Percentiles rank a stretch among this genome's conserved stretches.
Evolutionary conservation across 2,329 filamentous ascomycete species (phyloP).

Genomic region (Aspergillus sp.): DNA sequence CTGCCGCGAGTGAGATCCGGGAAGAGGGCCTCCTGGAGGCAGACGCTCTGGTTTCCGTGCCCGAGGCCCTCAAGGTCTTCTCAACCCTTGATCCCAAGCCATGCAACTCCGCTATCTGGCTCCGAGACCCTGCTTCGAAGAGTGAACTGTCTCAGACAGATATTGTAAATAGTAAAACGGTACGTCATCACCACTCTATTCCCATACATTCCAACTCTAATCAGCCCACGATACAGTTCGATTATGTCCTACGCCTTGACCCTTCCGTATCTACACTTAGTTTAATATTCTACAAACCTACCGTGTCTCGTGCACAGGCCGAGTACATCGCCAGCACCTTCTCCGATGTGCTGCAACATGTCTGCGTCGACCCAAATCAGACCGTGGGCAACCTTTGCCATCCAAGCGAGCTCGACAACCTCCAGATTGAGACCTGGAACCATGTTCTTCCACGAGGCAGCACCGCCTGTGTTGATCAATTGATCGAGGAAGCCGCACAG

Average conservation of each 20-base stretch:
- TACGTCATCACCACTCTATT: background rate
- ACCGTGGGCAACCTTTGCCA: constrained; percentile 9
- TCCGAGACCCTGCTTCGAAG: constrained; percentile 8
- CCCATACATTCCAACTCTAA: background rate
- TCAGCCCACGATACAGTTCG: constrained; percentile 5
- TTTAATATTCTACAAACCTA: constrained; percentile 13
- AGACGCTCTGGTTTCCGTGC: constrained; percentile 9
- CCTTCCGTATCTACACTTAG: constrained; percentile 9
- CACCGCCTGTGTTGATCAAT: constrained; percentile 7
- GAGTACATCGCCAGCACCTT: constrained; percentile 14
- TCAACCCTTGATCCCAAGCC: constrained; percentile 12
- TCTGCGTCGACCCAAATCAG: constrained; percentile 11
- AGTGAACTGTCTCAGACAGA: constrained; percentile 4
- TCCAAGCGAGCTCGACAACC: constrained; percentile 12
- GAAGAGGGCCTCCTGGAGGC: constrained; percentile 9
- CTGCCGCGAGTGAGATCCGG: constrained; percentile 3
- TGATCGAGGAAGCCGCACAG: constrained; percentile 9
- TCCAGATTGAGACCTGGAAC: constrained; percentile 14
- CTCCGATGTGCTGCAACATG: constrained; percentile 10
- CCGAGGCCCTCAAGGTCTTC: constrained; percentile 11
- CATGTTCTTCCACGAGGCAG: constrained; percentile 8
- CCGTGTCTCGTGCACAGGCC: constrained; percentile 11
- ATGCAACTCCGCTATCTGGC: constrained; percentile 14
- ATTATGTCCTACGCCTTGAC: constrained; percentile 13
- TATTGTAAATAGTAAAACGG: constrained; percentile 9